phyloP scores from a whole-genome alignment of 768 basidiomycete genomes.

The Rhizopogon vesiculosus region DNA sequence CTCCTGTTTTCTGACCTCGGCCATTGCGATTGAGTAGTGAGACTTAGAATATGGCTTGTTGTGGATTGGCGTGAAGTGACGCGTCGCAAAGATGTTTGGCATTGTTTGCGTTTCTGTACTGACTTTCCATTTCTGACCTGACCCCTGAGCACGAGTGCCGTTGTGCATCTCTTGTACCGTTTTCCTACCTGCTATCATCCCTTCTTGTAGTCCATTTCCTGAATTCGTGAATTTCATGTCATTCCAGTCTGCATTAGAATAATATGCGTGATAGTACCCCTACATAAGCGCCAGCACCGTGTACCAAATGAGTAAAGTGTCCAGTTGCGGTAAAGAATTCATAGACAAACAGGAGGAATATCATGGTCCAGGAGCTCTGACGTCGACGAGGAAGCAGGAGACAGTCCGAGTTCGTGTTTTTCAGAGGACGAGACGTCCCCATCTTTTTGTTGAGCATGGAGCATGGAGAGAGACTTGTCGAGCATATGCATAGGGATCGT shows the following conservation, averaged over 20 bases:
- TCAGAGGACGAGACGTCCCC: slow-evolving; percentile 22
- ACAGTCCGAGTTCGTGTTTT: slow-evolving; percentile 25
- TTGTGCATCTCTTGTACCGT: background rate
- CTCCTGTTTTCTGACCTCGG: slow-evolving; percentile 80
- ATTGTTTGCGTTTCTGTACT: slow-evolving; percentile 24
- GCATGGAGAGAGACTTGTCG: slow-evolving; percentile 30
- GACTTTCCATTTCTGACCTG: slow-evolving; percentile 13
- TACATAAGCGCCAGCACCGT: slow-evolving; percentile 44
- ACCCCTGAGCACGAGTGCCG: slow-evolving; percentile 12
- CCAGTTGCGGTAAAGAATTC: slow-evolving; percentile 33
- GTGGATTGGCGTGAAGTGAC: slow-evolving; percentile 37
- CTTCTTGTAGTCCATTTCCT: background rate
- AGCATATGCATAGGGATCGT: slow-evolving; percentile 40
- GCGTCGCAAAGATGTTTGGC: slow-evolving; percentile 57
- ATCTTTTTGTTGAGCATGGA: slow-evolving; percentile 25
- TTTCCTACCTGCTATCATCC: background rate
- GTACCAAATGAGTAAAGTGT: slow-evolving; percentile 39
- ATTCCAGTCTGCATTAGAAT: slow-evolving; percentile 28
- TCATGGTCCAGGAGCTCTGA: slow-evolving; percentile 26
- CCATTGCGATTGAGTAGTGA: slow-evolving; percentile 51
- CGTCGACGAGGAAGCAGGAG: slow-evolving; percentile 20
- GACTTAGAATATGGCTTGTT: slow-evolving; percentile 36
- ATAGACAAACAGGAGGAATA: slow-evolving; percentile 45
- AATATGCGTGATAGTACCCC: slow-evolving; percentile 36
- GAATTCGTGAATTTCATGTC: slow-evolving; percentile 12